Evolutionary conservation across 169 alveolate genomes (phyloP), one percentile per base, ranked within the genome.

Genomic region (Sarcocystis neurona): DNA sequence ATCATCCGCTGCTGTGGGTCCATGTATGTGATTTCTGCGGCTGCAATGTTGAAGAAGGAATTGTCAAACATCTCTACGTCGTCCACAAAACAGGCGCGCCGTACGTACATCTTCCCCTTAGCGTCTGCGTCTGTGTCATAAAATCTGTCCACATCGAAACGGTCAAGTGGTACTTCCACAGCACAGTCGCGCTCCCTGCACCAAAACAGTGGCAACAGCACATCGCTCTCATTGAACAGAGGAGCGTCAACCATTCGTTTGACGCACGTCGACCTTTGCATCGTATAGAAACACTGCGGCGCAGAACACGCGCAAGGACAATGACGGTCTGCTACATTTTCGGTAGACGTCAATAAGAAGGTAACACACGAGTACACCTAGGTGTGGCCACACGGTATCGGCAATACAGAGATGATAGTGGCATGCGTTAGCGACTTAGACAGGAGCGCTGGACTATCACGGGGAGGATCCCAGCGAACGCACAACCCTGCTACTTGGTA

Each of bases 1-100:
- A 92, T 79, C 87, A 94, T 79, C 43, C 96, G 93, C 89, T 94
- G 96, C 88, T 94, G 96, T 32, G 96, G 96, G 68, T 94, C 96
- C 95, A 94, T 92, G 44, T 89, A 56, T 32, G 12, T n/a, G 60
- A 79, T 90, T 79, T 92, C 94, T 0, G 93, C 92, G 32, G 94
- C 89, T 23, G 93, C 75, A 30, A 92, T 85, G 77, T 75, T 88
- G 89, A 92, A 92, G 89, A 86, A 89, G 34, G 77, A 37, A 88
- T 88, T 85, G 75, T 92, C 94, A 88, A 92, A 92, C 89, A 74
- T 50, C 58, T 92, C 93, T 60, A 87, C 94, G 72, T 87, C 85
- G 46, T 92, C 96, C 66, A 94, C 84, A 53, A 94, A 94, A 27
- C 93, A 94, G 0, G 94, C 96, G 60, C 77, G 44, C n/a, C 91